Conservation (phyloP, 352 stramenopile species). For the Elongisporangium senticosum region DNA sequence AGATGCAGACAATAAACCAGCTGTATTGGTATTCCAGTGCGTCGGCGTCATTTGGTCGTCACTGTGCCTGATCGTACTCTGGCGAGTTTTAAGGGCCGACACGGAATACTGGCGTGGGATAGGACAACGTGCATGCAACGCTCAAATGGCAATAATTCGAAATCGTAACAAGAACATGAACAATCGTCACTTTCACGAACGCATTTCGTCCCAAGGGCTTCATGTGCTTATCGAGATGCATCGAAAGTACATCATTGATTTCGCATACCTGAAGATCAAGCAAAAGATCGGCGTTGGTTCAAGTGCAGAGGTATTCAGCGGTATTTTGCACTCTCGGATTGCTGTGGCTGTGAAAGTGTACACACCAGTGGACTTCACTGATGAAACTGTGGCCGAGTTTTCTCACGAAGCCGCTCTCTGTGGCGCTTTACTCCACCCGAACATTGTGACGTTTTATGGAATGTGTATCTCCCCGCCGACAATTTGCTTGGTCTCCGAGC, state of each 20-base stretch:
- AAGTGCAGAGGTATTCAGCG: constrained; percentile 22
- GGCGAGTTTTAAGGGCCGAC: constrained; percentile 36
- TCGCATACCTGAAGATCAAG: constrained; percentile 34
- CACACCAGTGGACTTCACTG: constrained; percentile 26
- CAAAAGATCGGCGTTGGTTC: constrained; percentile 29
- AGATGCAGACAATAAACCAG: neutral
- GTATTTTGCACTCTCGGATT: constrained; percentile 24
- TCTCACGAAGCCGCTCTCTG: constrained; percentile 26
- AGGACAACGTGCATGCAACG: constrained; percentile 15
- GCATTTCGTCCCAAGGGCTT: constrained; percentile 29
- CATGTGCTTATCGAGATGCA: constrained; percentile 52
- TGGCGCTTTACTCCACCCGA: constrained; percentile 20
- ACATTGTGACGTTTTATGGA: constrained; percentile 26
- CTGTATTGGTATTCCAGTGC: neutral
- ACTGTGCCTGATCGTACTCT: constrained; percentile 4
- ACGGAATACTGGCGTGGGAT: constrained; percentile 49
- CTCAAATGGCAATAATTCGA: neutral
- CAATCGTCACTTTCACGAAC: constrained; percentile 18
- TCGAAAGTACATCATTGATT: constrained; percentile 48
- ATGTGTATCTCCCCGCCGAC: constrained; percentile 25
- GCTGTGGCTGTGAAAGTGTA: constrained; percentile 44
- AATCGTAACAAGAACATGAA: constrained; percentile 19
- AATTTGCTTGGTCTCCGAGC: constrained; percentile 25
- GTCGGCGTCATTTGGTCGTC: neutral
- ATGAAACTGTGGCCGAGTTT: constrained; percentile 19